These are phyloP conservation scores for Scutellaria minor DNA, from an alignment of 257 asterid species.

Conservation along the genomic window DNA sequence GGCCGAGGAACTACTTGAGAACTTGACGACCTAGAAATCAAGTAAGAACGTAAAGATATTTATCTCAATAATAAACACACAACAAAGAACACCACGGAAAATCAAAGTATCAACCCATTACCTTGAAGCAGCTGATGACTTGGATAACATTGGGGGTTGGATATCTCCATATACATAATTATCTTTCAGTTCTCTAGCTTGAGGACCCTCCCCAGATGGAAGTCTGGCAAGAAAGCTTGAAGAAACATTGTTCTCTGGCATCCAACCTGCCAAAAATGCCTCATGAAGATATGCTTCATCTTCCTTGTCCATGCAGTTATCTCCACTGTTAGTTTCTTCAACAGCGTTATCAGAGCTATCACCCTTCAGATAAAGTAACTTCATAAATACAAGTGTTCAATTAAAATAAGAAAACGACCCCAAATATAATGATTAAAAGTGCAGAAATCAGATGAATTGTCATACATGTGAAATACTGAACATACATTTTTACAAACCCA, in stretches of 20 bases:
- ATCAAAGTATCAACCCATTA: slow-evolving; percentile 34
- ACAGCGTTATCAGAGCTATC: slow-evolving; percentile 56
- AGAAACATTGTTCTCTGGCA: slow-evolving; percentile 57
- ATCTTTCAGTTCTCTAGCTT: slow-evolving; percentile 45
- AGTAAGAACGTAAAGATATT: slow-evolving; percentile 28
- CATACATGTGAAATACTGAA: not conserved
- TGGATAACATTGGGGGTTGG: slow-evolving; percentile 45
- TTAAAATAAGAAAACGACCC: slow-evolving; percentile 10
- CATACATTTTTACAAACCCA: not conserved
- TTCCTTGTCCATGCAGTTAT: slow-evolving; percentile 60
- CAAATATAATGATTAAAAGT: not conserved
- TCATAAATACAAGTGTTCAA: slow-evolving; percentile 19
- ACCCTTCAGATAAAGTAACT: slow-evolving; percentile 53
- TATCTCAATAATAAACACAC: slow-evolving; percentile 32
- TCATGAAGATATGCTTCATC: slow-evolving; percentile 93
- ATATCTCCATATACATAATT: slow-evolving; percentile 39
- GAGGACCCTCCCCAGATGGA: slow-evolving; percentile 47
- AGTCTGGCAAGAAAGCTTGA: slow-evolving; percentile 40
- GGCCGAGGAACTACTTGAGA: slow-evolving; percentile 58
- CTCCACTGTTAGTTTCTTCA: slow-evolving; percentile 55
- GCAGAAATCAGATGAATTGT: slow-evolving; percentile 22
- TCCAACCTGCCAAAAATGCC: slow-evolving; percentile 97
- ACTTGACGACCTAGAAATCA: slow-evolving; percentile 50
- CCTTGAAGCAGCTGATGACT: slow-evolving; percentile 59
- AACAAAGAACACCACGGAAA: slow-evolving; percentile 28